These are phyloP conservation scores for Dryas octopetala DNA, from an alignment of 306 rosid genomes.

Conservation along the genomic window DNA sequence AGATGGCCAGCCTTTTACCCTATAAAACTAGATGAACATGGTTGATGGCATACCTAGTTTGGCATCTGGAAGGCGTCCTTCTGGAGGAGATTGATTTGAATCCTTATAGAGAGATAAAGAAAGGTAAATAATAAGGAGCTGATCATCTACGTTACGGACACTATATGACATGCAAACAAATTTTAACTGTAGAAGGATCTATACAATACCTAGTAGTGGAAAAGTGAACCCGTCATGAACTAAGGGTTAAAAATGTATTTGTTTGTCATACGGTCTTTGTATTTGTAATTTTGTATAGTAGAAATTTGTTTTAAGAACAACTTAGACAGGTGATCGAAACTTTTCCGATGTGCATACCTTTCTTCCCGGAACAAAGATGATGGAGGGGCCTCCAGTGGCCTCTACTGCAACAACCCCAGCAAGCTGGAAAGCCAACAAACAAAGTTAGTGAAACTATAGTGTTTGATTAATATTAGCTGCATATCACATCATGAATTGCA, in stretches of 20 bases:
- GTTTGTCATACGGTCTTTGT: no score
- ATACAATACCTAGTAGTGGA: no score
- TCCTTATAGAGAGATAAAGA: slow-evolving; percentile 48
- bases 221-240: no score
- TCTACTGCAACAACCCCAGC: slow-evolving; percentile 95
- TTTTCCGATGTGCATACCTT: slow-evolving; percentile 42
- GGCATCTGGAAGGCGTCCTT: slow-evolving; percentile 92
- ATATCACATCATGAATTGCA: background rate
- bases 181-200: no score
- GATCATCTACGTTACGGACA: no score
- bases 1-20: background rate
- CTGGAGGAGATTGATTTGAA: slow-evolving; percentile 47
- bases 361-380: slow-evolving; percentile 76
- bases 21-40: background rate
- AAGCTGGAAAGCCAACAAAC: slow-evolving; percentile 46
- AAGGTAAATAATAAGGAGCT: background rate
- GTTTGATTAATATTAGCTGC: background rate
- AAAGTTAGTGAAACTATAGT: background rate
- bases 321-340: background rate
- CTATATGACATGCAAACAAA: no score
- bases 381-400: slow-evolving; percentile 85
- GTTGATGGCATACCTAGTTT: slow-evolving; percentile 46
- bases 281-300: no score
- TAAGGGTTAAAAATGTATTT: no score
- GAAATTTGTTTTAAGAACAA: background rate